Percentiles rank a stretch among this genome's conserved stretches.
Evolutionary conservation across 768 basidiomycete species (phyloP).

Genomic region (Naganishia friedmannii): DNA sequence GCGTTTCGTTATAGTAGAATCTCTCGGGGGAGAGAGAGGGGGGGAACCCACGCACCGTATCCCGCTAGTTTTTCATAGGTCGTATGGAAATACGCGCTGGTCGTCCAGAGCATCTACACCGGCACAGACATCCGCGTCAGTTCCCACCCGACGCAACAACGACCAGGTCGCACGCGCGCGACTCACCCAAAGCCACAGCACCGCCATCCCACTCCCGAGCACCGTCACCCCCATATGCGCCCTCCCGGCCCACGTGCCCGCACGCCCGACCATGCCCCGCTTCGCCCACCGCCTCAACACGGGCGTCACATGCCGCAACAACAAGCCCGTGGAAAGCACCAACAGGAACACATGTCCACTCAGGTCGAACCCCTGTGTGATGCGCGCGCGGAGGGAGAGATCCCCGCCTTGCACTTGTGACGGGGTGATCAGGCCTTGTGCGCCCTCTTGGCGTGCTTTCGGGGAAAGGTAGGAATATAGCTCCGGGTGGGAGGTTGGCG

Average conservation of each 20-base stretch:
- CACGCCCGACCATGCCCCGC: conserved; percentile 15
- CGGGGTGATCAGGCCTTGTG: conserved; percentile 32
- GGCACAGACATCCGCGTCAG: neutral
- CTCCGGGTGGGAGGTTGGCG: conserved; percentile 63
- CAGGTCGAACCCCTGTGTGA: conserved; percentile 82
- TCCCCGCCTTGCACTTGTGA: conserved; percentile 6
- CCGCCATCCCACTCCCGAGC: conserved; percentile 54
- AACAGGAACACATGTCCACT: conserved; percentile 91
- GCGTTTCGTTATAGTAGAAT: neutral
- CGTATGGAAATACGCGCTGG: conserved; percentile 85
- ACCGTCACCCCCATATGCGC: conserved; percentile 13
- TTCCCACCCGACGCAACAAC: neutral
- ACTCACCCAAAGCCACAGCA: conserved; percentile 60
- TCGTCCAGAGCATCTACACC: conserved; percentile 64
- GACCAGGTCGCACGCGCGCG: no score
- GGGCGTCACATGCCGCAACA: conserved; percentile 70
- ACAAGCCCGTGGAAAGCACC: conserved; percentile 71
- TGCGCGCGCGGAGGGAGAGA: conserved; percentile 56
- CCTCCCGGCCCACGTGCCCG: conserved; percentile 1
- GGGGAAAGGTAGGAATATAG: conserved; percentile 58
- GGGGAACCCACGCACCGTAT: conserved; percentile 62
- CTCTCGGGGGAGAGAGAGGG: neutral
- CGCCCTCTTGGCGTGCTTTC: conserved; percentile 54
- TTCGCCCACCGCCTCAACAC: conserved; percentile 22
- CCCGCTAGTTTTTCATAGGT: conserved; percentile 84